Percentiles rank a stretch among this genome's conserved stretches.
Evolutionary conservation across 345 rosid genomes (phyloP).

Genomic region (Draba incana): DNA sequence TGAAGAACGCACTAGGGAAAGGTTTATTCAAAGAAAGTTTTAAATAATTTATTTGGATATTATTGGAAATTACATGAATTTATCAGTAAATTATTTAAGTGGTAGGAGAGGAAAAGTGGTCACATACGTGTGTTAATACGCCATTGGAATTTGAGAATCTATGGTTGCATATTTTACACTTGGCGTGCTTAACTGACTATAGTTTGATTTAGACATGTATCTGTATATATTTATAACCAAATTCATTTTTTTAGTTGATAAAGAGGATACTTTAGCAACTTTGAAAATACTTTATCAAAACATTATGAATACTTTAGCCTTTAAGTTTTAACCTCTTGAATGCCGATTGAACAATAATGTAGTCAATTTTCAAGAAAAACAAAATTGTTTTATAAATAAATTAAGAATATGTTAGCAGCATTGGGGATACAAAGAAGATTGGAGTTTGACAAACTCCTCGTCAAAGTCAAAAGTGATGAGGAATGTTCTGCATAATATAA

Average conservation of each 20-base stretch:
- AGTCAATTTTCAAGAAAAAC: too few species aligned
- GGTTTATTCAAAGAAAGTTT: neutral
- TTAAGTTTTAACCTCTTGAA: too few species aligned
- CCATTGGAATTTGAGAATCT: neutral
- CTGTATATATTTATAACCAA: too few species aligned
- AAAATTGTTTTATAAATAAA: too few species aligned
- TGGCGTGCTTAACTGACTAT: conserved; percentile 29
- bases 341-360: too few species aligned
- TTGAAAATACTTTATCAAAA: too few species aligned
- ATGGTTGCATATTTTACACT: conserved; percentile 24
- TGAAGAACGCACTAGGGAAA: conserved; percentile 5
- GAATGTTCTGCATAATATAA: conserved; percentile 1
- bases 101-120: conserved; percentile 10
- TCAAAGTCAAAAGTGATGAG: conserved; percentile 30
- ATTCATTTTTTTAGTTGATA: too few species aligned
- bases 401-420: too few species aligned
- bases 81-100: neutral
- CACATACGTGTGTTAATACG: conserved; percentile 17
- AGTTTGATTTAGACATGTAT: conserved; percentile 24
- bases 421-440: too few species aligned
- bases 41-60: neutral
- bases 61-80: neutral
- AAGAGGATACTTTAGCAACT: too few species aligned
- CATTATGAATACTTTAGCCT: too few species aligned
- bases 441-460: neutral